Base-by-base conservation (phyloP, 139 green algal genomes). In the Gonium pectorale region DNA sequence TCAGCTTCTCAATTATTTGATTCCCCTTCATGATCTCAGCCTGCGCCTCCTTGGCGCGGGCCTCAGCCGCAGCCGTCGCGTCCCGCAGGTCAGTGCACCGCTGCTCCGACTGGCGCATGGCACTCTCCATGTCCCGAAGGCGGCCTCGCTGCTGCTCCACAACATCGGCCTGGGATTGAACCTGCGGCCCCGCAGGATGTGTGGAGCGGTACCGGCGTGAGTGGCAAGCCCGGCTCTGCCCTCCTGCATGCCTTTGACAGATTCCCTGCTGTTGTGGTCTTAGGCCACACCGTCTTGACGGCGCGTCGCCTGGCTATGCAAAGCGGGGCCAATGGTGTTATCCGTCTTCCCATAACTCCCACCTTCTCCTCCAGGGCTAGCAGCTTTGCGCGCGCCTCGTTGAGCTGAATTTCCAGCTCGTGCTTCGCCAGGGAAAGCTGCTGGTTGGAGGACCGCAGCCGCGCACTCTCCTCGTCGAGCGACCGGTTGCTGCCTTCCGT, bases 1-100 rank as follows among this genome's bases (percentile, higher is more conserved):
- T 87, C 26, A 98, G 90, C 78, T 93, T 92, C 63, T 98, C 95
- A 56, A 98, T 94, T 74, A 94, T 91, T 19, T 89, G 71, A 79
- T 97, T 98, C 43, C 91, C 95, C 75, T 96, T 96, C 33, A 90
- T 62, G 26, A 96, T 90, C 88, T 98, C 95, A 2, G 80, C 88
- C 31, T 92, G 89, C 27, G 84, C 81, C 44, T 94, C 92, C 68
- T 91, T 91, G 11, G 83, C 90, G 5, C 93, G 89, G 8, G 67
- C 72, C 38, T 94, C 91, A 24, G 89, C 86, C 0, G 85, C 88
- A 2, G 85, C 86, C 46, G 80, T 79, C 22, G 89, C 85, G 7
- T 93, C 91, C 33, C 92, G 90, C 56, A 97, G 90, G 81, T 97
- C 94, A 6, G 52, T 80, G 59, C 91, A 94, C 3, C 92, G 88